A percentile compares a stretch with the other conserved stretches of the same genome.
These are phyloP conservation scores for Pichia rugopelliculosa DNA, from an alignment of 805 yeast species.

Conservation along the genomic window DNA sequence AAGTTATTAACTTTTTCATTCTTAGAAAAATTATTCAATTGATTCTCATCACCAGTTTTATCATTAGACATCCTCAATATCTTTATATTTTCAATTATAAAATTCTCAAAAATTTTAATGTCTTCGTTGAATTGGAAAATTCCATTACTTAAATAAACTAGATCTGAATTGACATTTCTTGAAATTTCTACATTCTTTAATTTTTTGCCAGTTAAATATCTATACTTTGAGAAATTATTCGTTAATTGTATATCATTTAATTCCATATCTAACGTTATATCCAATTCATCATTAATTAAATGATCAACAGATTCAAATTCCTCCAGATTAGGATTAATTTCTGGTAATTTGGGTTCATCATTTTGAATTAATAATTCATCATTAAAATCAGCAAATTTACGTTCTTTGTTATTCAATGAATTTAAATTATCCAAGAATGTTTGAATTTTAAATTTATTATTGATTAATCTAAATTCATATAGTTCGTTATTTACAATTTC, in stretches of 20 bases:
- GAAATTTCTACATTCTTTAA: neutral
- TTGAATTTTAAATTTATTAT: constrained; percentile 20
- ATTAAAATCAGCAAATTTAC: constrained; percentile 7
- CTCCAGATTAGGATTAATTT: neutral
- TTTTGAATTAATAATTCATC: constrained; percentile 6
- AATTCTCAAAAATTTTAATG: constrained; percentile 1
- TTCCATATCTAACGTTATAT: constrained; percentile 1
- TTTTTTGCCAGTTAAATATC: constrained; percentile 3
- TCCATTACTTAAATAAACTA: constrained; percentile 10
- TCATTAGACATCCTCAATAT: neutral
- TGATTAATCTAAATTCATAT: constrained; percentile 23
- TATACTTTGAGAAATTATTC: constrained; percentile 6
- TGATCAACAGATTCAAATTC: neutral
- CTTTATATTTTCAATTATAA: neutral
- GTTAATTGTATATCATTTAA: constrained; percentile 1
- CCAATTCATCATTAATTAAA: neutral
- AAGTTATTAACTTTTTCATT: too few relatives aligned
- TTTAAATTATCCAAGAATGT: constrained; percentile 12
- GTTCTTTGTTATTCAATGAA: constrained; percentile 10
- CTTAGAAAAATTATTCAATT: too few relatives aligned
- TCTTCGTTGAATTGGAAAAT: constrained; percentile 10
- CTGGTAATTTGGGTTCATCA: constrained; percentile 20
- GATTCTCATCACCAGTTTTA: neutral
- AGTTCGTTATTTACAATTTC: constrained; percentile 15
- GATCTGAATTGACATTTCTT: neutral